Evolutionary conservation across 2,329 filamentous ascomycete species (phyloP).

Genomic region (Fusarium sp.): DNA sequence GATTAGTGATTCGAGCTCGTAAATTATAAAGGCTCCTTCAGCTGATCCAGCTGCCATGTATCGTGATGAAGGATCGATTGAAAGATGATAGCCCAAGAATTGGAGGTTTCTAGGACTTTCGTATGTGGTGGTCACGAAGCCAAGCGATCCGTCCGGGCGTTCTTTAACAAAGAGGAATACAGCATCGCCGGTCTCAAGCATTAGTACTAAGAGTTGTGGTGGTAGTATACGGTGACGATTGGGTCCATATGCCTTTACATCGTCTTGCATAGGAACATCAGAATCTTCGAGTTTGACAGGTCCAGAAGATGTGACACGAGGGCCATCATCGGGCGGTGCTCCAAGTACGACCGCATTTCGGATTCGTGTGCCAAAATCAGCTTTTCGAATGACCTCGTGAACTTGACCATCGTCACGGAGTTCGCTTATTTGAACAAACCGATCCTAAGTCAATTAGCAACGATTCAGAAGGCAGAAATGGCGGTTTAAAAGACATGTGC

Average conservation of each 20-base stretch:
- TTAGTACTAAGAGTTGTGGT: slow-evolving; percentile 84
- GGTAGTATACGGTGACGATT: slow-evolving; percentile 61
- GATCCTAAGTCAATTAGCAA: slow-evolving; percentile 66
- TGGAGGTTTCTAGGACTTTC: slow-evolving; percentile 70
- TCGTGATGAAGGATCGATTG: slow-evolving; percentile 81
- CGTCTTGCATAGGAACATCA: slow-evolving; percentile 56
- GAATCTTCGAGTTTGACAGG: slow-evolving; percentile 58
- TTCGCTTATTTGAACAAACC: slow-evolving; percentile 85
- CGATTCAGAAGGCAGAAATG: neutral
- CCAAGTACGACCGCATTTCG: slow-evolving; percentile 84
- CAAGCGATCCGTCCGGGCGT: slow-evolving; percentile 58
- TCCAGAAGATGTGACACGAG: slow-evolving; percentile 41
- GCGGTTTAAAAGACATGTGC: neutral
- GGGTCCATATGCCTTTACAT: slow-evolving; percentile 24
- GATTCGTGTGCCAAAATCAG: slow-evolving; percentile 83
- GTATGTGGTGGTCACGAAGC: slow-evolving; percentile 73
- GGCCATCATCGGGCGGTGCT: slow-evolving; percentile 51
- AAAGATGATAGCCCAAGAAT: slow-evolving; percentile 75
- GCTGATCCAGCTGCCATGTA: slow-evolving; percentile 78
- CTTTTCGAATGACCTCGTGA: slow-evolving; percentile 80
- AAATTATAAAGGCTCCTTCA: slow-evolving; percentile 78
- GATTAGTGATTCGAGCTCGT: slow-evolving; percentile 72
- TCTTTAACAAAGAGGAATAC: slow-evolving; percentile 80
- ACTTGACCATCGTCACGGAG: slow-evolving; percentile 77
- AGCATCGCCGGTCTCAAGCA: slow-evolving; percentile 78